Evolutionary conservation across 352 stramenopile species (phyloP), one percentile per base, ranked within the genome.

Genomic region (Pythium dissotocum): DNA sequence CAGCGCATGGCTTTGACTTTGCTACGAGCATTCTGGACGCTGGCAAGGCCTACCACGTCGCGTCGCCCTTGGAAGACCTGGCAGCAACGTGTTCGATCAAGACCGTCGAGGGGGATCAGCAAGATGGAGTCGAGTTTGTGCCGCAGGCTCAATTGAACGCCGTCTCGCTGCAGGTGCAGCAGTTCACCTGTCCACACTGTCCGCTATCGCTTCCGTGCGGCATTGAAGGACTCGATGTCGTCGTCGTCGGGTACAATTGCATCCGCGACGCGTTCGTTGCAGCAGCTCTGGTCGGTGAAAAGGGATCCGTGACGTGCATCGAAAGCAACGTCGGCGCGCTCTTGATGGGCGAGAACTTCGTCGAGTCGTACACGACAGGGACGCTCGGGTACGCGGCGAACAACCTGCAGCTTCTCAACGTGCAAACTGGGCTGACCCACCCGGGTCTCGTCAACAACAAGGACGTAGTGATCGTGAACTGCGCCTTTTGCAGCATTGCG

Each of bases 401-500:
- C 2, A 85, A 84, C 53, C 65, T 88, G 35, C 76, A 67, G 1
- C 33, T 75, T 1, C n/a, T 73, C 30, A 53, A 21, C 14, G 38
- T 38, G 55, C 10, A 52, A 51, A 14, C 36, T 56, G 5, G 65
- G 51, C 21, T 58, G 35, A 49, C 46, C 5, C 58, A 49, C 38
- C 21, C 55, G 2, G 32, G 52, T 30, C 42, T 67, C 12, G 35
- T 61, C 9, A 44, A 40, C 36, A 49, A 28, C 18, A 55, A 44
- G 3, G 60, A 76, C 44, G 12, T 89, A 18, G 80, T 79, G 32
- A 40, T 83, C 35, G 65, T 83, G 55, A 87, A 82, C 58, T 88
- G 82, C 55, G 81, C 82, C 13, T 78, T 87, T 24, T 79, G 82
- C 33, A 63, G 55, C 2, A 58, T 69, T 26, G 55, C 48, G 0